phyloP scores from a whole-genome alignment of 257 asterid species.

The Coffea eugenioides region DNA sequence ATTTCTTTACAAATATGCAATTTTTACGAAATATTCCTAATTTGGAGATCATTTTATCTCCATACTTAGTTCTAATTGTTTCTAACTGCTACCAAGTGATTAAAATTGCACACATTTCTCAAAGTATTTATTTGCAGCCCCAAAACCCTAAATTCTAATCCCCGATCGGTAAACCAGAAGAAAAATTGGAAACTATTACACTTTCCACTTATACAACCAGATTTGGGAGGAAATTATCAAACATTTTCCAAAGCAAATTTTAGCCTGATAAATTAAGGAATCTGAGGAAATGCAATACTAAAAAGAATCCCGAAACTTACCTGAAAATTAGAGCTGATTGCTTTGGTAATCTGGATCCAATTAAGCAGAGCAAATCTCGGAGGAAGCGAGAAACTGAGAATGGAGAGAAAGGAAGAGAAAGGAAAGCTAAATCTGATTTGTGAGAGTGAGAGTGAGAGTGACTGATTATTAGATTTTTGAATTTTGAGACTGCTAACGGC shows the following conservation, averaged over 20 bases:
- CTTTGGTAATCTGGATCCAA: conserved; percentile 17
- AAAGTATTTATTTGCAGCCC: not conserved
- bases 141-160: not conserved
- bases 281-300: not conserved
- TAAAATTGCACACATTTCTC: not conserved
- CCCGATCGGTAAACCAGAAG: not conserved
- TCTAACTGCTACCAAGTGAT: too few species aligned
- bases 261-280: not conserved
- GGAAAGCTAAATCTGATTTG: conserved; percentile 10
- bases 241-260: not conserved
- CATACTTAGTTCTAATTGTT: not conserved
- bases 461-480: conserved; percentile 27
- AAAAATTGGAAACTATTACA: not conserved
- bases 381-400: conserved; percentile 22
- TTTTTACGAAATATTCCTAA: not conserved
- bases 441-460: conserved; percentile 14
- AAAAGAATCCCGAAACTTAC: conserved; percentile 5
- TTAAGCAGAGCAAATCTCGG: conserved; percentile 20
- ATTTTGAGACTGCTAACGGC: conserved; percentile 51
- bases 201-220: not conserved
- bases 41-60: not conserved
- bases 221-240: not conserved
- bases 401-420: conserved; percentile 18
- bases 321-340: conserved; percentile 11
- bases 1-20: not conserved